Evolutionary conservation across 2,329 filamentous ascomycete genomes (phyloP), one percentile per base, ranked within the genome.

Genomic region (Colletotrichum siamense): DNA sequence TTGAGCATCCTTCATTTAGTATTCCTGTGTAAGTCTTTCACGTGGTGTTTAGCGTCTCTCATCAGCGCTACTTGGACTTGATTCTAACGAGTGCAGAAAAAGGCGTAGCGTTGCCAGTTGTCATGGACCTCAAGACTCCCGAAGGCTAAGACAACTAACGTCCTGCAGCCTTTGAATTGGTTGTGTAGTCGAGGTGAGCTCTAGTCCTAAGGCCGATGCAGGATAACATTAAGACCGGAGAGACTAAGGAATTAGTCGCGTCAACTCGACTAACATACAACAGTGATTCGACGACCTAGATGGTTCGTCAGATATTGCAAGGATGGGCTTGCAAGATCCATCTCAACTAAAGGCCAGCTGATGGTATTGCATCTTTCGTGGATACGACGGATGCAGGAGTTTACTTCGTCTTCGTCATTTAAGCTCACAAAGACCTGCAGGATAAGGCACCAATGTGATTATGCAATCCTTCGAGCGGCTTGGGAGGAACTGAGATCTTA

Each of bases 31-130:
- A 61, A 59, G 34, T 18, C 39, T 36, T 52, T 74, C 71, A 52
- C 34, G 65, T 74, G 64, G 57, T 52, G 22, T 30, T 34, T 69
- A 66, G 71, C 55, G 49, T 59, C 28, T 65, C 59, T 22, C 71
- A 69, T 69, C 74, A 66, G 59, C 34, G 61, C 70, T 61, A 74
- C 18, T 22, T 64, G 12, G 18, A 55, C 9, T 62, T 69, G 65
- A n/a, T n/a, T 49, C 28, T 65, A 65, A 55, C 18, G 39, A 68
- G n/a, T 1, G 10, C 30, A 28, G 26, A 68, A 36, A 10, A 15
- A 3, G 16, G 34, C 59, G 52, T 73, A 69, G 71, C 59, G 64
- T 22, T 74, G 74, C 74, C 74, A 76, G 71, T 76, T 76, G 74
- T 76, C 74, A 69, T 49, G 44, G 64, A 28, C 26, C 16, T 15